Percentiles rank a stretch among this genome's conserved stretches.
phyloP scores from a whole-genome alignment of 2,329 filamentous ascomycete genomes.

The Aspergillus ruber region DNA sequence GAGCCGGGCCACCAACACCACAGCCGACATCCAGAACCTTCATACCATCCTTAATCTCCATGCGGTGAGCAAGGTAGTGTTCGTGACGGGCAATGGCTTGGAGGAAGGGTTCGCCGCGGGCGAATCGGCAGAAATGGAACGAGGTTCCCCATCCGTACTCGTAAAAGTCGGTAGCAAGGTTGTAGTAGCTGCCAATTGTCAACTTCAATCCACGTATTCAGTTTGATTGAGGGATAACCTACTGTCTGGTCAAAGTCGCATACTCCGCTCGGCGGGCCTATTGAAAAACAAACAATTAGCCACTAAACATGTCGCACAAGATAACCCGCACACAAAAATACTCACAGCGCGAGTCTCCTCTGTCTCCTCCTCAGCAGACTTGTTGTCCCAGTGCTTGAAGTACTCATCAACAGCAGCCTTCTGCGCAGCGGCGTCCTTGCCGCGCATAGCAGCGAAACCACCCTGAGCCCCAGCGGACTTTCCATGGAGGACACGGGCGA shows the following conservation, averaged over 20 bases:
- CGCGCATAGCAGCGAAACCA: conserved; percentile 75
- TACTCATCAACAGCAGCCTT: conserved; percentile 82
- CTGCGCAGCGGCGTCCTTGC: conserved; percentile 73
- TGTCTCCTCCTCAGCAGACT: conserved; percentile 71
- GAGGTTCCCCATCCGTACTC: conserved; percentile 95
- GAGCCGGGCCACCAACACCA: conserved; percentile 89
- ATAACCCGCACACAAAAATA: background rate
- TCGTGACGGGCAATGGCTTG: conserved; percentile 94
- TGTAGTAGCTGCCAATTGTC: conserved; percentile 66
- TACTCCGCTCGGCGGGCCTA: conserved; percentile 80
- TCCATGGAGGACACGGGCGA: conserved; percentile 83
- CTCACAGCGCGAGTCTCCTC: conserved; percentile 70
- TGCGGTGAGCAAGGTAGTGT: conserved; percentile 90
- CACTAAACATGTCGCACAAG: background rate
- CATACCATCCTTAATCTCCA: conserved; percentile 79
- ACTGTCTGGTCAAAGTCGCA: conserved; percentile 88
- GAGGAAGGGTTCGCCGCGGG: conserved; percentile 75
- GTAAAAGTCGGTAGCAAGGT: conserved; percentile 91
- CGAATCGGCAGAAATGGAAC: conserved; percentile 97
- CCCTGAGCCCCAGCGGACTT: conserved; percentile 62
- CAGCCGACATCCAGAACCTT: conserved; percentile 93
- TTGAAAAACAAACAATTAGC: conserved; percentile 9
- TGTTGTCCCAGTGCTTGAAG: conserved; percentile 95
- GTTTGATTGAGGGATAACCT: conserved; percentile 33
- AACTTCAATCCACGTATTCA: background rate